Evolutionary conservation across 495 filamentous ascomycete species (phyloP), one percentile per base, ranked within the genome.

Genomic region (Trichoderma reesei): DNA sequence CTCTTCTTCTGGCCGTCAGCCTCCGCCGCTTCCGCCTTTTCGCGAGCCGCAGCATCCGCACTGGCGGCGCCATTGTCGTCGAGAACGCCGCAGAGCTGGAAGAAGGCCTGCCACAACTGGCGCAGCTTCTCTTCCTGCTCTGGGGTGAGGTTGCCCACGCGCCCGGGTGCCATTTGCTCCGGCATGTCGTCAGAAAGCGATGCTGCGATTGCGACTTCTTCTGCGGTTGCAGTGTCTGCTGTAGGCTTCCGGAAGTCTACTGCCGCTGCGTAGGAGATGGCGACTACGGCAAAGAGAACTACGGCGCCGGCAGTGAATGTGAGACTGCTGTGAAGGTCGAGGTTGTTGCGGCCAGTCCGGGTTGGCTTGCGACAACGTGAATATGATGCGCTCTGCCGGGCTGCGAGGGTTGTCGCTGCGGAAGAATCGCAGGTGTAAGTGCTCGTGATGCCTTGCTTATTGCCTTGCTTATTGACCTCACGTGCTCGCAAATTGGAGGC

Each of bases 111-210:
- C 94, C 94, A 98, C 69, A 98, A 82, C 72, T 93, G 89, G 71
- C 87, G 87, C 61, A 98, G 78, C 75, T 95, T 97, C 67, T 81
- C 85, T 68, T 96, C 90, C 73, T 98, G 86, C 67, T 96, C 92
- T 7, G 84, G 72, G 20, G 94, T 97, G 61, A 98, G 84, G 71
- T 86, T 96, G 65, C 90, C 91, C 44, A 92, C 87, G 65, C 92
- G 86, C 61, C 94, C 94, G 34, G 89, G 86, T 26, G 85, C 77
- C 37, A 78, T 67, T 60, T 78, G 72, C 37, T 75, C 77, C 54
- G 77, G 65, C 76, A 80, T 82, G 18, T 41, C 38, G 14, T 34
- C 46, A 13, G 38, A 5, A 54, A 31, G 20, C 41, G 18, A 36
- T 41, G 54, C 46, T 37, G 33, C 33, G 48, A 36, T 41, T 51